Percentiles rank a stretch among this genome's conserved stretches.
Conservation (phyloP, 352 stramenopile genomes). For the Pythium aquatile region DNA sequence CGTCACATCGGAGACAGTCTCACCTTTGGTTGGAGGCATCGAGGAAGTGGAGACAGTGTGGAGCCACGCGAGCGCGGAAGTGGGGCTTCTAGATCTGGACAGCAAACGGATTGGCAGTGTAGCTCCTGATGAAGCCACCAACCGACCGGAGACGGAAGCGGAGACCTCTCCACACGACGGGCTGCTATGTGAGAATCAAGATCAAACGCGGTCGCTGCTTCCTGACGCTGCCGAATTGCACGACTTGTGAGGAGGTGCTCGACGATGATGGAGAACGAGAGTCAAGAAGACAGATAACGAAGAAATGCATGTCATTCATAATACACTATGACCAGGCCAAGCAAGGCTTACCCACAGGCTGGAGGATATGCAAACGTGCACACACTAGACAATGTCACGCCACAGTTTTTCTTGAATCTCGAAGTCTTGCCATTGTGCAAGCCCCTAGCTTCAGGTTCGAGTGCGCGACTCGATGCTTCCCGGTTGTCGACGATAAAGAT, state of each 20-base stretch:
- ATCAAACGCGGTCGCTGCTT: not conserved
- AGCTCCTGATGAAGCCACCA: not conserved
- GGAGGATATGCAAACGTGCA: constrained; percentile 8
- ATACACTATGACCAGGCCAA: not conserved
- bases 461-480: constrained; percentile 24
- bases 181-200: constrained; percentile 15
- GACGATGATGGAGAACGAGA: not conserved
- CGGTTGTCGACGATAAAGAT: constrained; percentile 16
- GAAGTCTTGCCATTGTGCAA: constrained; percentile 27
- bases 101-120: not conserved
- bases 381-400: constrained; percentile 10
- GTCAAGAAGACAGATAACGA: not conserved
- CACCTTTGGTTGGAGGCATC: not conserved
- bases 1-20: not conserved
- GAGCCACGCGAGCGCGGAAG: not conserved
- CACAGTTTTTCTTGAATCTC: constrained; percentile 26
- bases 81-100: not conserved
- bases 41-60: constrained; percentile 2
- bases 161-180: constrained; percentile 14
- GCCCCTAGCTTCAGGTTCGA: constrained; percentile 29
- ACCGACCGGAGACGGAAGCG: constrained; percentile 15
- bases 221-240: not conserved
- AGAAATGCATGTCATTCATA: constrained; percentile 6
- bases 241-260: not conserved
- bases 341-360: not conserved